Base-by-base conservation (phyloP, 768 basidiomycete species). In the Wakefieldia striispora region DNA sequence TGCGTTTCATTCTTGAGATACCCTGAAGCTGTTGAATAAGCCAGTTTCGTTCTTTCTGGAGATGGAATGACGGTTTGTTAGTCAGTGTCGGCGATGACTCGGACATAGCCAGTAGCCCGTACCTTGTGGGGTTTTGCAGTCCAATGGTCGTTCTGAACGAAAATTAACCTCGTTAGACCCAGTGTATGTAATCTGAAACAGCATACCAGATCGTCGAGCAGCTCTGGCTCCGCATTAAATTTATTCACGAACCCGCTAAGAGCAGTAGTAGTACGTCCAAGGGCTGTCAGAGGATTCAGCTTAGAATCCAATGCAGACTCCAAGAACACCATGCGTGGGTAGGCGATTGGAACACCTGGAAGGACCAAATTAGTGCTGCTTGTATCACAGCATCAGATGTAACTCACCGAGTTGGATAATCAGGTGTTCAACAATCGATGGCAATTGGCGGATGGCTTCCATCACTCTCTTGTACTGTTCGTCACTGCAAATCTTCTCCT, bases 281-380 rank as follows among this genome's bases (percentile, higher is more conserved):
- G 73, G 4, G 83, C 78, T 33, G 86, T 80, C 38, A 97, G 69
- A 2, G 95, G 94, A 64, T 97, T 97, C 43, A 86, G 75, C 68
- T 87, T 93, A 26, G 82, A 84, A 38, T 88, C 87, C 23, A 97
- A 70, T 8, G 86, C 80, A 20, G 70, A 72, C 66, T 90, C 95
- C 54, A 97, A 70, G 66, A 95, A 94, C 2, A 90, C 88, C 83
- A 94, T 84, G 43, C 95, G 86, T 26, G 95, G 95, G 64, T 98
- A 98, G 5, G 91, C 91, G 53, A 93, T 86, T 0, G 88, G 88
- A 45, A 90, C 81, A 2, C 84, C 84, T 85, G 46, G 13, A 35
- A 44, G 36, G 33, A 33, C 12, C 20, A 11, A 27, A 39, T 54
- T 13, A 50, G 44, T 26, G 33, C 14, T 24, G n/a, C n/a, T 26